Conservation (phyloP, 2,329 filamentous ascomycete genomes). For the Pestalotiopsis fici region DNA sequence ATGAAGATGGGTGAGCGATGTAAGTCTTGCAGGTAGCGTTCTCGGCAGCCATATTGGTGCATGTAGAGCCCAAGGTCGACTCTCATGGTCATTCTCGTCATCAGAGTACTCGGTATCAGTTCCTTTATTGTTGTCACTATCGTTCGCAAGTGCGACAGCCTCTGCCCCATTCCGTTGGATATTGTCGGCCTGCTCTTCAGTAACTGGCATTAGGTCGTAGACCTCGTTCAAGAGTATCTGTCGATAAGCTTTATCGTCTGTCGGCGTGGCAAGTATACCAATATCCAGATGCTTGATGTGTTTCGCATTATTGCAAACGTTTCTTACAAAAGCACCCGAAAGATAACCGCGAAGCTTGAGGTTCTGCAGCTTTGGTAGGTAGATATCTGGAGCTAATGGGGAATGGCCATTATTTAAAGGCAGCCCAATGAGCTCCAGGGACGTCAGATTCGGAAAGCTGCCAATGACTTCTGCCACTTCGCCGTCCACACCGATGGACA, state of each 20-base stretch:
- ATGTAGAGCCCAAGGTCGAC: background rate
- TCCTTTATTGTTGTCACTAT: no score
- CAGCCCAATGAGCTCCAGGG: constrained; percentile 6
- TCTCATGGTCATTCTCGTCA: background rate
- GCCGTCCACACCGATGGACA: constrained; percentile 9
- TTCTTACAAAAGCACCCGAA: constrained; percentile 6
- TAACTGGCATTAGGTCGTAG: background rate
- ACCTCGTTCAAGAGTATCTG: background rate
- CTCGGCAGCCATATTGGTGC: background rate
- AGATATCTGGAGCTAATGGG: background rate
- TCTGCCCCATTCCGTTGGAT: background rate
- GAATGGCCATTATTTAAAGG: background rate
- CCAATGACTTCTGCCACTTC: constrained; percentile 1
- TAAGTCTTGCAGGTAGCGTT: background rate
- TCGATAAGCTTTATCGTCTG: background rate
- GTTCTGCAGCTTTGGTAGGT: background rate
- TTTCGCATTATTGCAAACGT: constrained; percentile 5
- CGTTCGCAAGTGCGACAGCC: background rate
- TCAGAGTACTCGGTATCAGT: background rate
- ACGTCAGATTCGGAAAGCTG: background rate
- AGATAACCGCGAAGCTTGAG: constrained; percentile 12
- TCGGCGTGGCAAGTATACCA: constrained; percentile 4
- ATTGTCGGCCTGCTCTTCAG: background rate
- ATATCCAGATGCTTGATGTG: constrained; percentile 6
- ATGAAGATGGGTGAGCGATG: constrained; percentile 9